Percentiles rank a stretch among this genome's conserved stretches.
These are phyloP conservation scores for Globisporangium megalacanthum DNA, from an alignment of 352 stramenopile species.

Conservation along the genomic window DNA sequence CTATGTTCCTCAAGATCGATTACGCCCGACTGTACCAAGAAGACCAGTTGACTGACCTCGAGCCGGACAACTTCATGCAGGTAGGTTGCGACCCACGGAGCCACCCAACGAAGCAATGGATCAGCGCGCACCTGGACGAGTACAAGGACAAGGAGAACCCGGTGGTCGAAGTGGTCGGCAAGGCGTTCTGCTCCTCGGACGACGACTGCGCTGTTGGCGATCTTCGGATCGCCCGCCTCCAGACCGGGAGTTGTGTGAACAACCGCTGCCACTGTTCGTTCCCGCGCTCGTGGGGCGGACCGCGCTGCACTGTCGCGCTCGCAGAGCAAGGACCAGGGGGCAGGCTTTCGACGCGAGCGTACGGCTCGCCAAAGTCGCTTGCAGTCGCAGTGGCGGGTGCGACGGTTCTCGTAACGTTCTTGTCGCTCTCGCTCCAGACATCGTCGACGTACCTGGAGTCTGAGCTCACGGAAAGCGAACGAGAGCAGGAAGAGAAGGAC, in stretches of 20 bases:
- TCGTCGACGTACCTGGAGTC: conserved; percentile 13
- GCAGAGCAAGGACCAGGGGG: conserved; percentile 24
- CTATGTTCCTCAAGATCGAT: conserved; percentile 84
- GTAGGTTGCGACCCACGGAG: conserved; percentile 49
- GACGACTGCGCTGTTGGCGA: conserved; percentile 54
- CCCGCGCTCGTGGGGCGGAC: conserved; percentile 43
- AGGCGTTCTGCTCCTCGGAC: conserved; percentile 41
- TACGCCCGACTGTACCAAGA: conserved; percentile 80
- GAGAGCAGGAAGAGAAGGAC: conserved; percentile 12
- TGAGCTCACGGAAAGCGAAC: conserved; percentile 8
- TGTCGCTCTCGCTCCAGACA: conserved; percentile 23
- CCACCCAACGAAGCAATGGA: conserved; percentile 67
- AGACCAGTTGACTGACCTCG: no score
- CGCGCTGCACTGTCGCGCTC: conserved; percentile 36
- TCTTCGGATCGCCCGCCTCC: conserved; percentile 10
- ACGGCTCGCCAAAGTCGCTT: conserved; percentile 32
- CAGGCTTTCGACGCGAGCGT: conserved; percentile 24
- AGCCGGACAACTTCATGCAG: conserved; percentile 34
- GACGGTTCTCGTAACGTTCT: conserved; percentile 17
- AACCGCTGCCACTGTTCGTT: conserved; percentile 43
- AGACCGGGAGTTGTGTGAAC: conserved; percentile 51
- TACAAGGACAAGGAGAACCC: conserved; percentile 54
- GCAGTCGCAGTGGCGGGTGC: conserved; percentile 25
- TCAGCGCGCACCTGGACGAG: conserved; percentile 49
- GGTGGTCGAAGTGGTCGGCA: conserved; percentile 14